phyloP scores from a whole-genome alignment of 2,329 filamentous ascomycete genomes.

The Phyllosticta ampelicida region DNA sequence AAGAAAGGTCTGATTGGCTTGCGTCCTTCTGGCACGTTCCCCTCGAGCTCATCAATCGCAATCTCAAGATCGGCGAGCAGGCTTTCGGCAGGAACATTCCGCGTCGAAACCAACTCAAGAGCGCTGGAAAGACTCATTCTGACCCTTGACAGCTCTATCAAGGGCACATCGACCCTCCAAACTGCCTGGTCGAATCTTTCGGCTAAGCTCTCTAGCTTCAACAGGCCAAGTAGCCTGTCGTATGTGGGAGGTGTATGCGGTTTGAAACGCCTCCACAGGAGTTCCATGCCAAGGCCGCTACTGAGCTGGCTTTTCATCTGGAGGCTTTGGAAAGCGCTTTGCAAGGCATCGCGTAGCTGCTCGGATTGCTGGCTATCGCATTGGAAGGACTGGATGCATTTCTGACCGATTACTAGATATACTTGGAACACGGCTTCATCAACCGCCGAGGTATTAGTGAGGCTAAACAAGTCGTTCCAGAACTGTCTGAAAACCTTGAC shows the following conservation, averaged over 20 bases:
- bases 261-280: slow-evolving; percentile 62
- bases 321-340: slow-evolving; percentile 38
- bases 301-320: slow-evolving; percentile 58
- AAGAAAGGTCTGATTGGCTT: slow-evolving; percentile 23
- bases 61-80: slow-evolving; percentile 19
- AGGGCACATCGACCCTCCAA: slow-evolving; percentile 23
- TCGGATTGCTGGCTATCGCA: slow-evolving; percentile 15
- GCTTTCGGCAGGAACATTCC: slow-evolving; percentile 21
- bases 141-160: slow-evolving; percentile 27
- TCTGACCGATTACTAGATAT: slow-evolving; percentile 34
- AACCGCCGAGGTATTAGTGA: slow-evolving; percentile 22
- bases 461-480: slow-evolving; percentile 37
- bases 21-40: slow-evolving; percentile 20
- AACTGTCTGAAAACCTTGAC: slow-evolving; percentile 26
- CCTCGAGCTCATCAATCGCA: slow-evolving; percentile 23
- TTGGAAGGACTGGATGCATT: slow-evolving; percentile 12
- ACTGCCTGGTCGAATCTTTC: slow-evolving; percentile 34
- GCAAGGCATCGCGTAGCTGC: slow-evolving; percentile 14
- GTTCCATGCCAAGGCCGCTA: slow-evolving; percentile 70
- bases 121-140: slow-evolving; percentile 24
- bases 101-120: slow-evolving; percentile 20
- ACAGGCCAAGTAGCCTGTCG: slow-evolving; percentile 27
- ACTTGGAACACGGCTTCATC: slow-evolving; percentile 46
- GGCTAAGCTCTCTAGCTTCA: slow-evolving; percentile 35
- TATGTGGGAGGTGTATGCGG: slow-evolving; percentile 42